phyloP scores from a whole-genome alignment of 2,329 filamentous ascomycete species.

The Beauveria sp. region DNA sequence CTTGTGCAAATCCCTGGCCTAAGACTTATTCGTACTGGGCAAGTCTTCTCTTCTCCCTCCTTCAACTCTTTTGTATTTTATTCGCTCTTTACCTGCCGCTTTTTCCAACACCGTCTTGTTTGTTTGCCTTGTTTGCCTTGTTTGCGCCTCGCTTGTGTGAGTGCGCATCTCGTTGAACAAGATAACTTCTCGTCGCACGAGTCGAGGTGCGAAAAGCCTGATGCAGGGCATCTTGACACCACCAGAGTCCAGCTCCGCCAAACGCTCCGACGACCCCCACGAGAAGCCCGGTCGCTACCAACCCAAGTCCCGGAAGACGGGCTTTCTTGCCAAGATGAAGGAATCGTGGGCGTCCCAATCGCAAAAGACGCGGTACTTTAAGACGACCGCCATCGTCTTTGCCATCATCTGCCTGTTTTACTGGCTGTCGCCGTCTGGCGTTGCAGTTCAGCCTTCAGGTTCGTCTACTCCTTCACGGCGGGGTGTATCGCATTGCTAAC shows the following conservation, averaged over 20 bases:
- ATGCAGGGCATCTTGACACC: constrained; percentile 10
- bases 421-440: constrained; percentile 53
- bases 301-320: constrained; percentile 35
- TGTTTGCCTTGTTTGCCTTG: constrained; percentile 7
- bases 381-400: constrained; percentile 55
- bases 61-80: not conserved
- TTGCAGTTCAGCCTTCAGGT: constrained; percentile 33
- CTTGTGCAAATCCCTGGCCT: not conserved
- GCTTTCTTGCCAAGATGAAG: constrained; percentile 47
- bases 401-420: constrained; percentile 55
- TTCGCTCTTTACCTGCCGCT: not conserved
- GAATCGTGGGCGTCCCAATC: constrained; percentile 54
- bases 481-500: not conserved
- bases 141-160: constrained; percentile 13
- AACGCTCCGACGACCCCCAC: constrained; percentile 54
- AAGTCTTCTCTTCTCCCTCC: not conserved
- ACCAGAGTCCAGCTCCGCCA: constrained; percentile 13
- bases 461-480: not conserved
- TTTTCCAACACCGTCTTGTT: not conserved
- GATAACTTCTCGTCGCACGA: constrained; percentile 9
- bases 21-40: too few species aligned
- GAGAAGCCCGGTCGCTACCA: constrained; percentile 58
- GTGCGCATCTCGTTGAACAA: constrained; percentile 10
- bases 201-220: constrained; percentile 10
- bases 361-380: constrained; percentile 58